Evolutionary conservation across 768 basidiomycete genomes (phyloP), one percentile per base, ranked within the genome.

Genomic region (Lenzites betulinus): DNA sequence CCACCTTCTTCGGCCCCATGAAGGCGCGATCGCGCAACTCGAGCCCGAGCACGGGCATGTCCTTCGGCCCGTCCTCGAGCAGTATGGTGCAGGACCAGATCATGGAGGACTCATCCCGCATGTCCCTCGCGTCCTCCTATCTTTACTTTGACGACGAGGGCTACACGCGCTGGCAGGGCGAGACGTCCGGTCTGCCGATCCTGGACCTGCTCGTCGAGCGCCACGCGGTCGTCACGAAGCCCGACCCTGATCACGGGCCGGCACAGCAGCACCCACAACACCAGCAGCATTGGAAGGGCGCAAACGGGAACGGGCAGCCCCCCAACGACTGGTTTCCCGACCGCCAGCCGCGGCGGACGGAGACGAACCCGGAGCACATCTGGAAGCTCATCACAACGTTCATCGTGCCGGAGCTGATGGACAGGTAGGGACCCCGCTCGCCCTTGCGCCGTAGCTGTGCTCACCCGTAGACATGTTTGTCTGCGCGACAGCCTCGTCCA

Each of bases 391-490:
- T 95, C 68, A 95, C 94, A 1, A 88, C 90, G 1, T 84, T 87
- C 57, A 93, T 96, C 57, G 84, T 85, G 3, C 92, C 94, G 9
- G 93, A 95, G 68, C 79, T 96, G 53, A 95, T 97, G 93, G 94
- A 97, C 74, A 93, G 84, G 94, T 92, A 66, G 68, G 80, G 70
- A 69, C 39, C 50, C 18, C 46, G 47, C 55, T 28, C 50, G 44
- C 62, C 43, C 30, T 47, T 52, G 52, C 35, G 38, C 26, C 25
- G 30, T 54, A 50, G 28, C 59, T 66, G 62, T 65, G 44, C 59
- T 56, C 58, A 39, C 53, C 55, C 54, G 65, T 30, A 13, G 15
- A 22, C 55, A 52, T 25, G 58, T 67, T 61, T 64, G 39, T 49
- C 54, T 55, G 66, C 38, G 48, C 36, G 46, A 44, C 53, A 92